Evolutionary conservation across 2,329 filamentous ascomycete species (phyloP), one percentile per base, ranked within the genome.

Genomic region (Pseudogymnoascus sp.): DNA sequence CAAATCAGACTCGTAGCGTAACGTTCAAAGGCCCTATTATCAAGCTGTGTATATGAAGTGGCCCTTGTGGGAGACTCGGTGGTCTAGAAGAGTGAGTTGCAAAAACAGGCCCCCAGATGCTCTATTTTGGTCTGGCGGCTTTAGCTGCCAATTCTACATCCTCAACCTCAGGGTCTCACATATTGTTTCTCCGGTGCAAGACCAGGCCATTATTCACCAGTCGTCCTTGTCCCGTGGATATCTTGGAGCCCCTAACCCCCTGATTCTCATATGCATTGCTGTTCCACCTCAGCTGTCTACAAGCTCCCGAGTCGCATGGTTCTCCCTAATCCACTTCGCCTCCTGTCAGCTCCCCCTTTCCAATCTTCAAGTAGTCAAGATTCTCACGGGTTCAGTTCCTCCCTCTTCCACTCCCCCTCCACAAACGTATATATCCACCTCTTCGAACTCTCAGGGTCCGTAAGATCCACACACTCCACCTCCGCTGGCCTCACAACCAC

Each of bases 401-500:
- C 69, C 49, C 68, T 70, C 62, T 67, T 73, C 85, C 85, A 88
- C 59, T 83, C 72, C 65, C 85, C 82, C 49, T 78, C 76, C 59
- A 81, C 76, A 71, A 82, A 82, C 23, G 79, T 84, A 75, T 85
- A 89, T 64, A 77, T 77, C 74, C 82, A 83, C 66, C 88, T 78
- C 62, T 80, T 77, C n/a, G 79, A 76, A 68, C 79, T 82, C 23
- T 78, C 79, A 0, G 84, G 81, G 69, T 86, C 81, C 42, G 62
- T 65, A 25, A 90, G 72, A 73, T 90, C 85, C 23, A 87, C 75
- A 66, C 80, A 77, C 73, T 90, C 87, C 12, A 91, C 84, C 66
- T 84, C 82, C 61, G 86, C 82, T 0, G 96, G 87, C 59, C 87
- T 85, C 73, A 99, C 95, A 72, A 95, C 87, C 3, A 96, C 90